A percentile compares a stretch with the other conserved stretches of the same genome.
Evolutionary conservation across 2,329 filamentous ascomycete genomes (phyloP).

Genomic region (Colletotrichum orchidophilum): DNA sequence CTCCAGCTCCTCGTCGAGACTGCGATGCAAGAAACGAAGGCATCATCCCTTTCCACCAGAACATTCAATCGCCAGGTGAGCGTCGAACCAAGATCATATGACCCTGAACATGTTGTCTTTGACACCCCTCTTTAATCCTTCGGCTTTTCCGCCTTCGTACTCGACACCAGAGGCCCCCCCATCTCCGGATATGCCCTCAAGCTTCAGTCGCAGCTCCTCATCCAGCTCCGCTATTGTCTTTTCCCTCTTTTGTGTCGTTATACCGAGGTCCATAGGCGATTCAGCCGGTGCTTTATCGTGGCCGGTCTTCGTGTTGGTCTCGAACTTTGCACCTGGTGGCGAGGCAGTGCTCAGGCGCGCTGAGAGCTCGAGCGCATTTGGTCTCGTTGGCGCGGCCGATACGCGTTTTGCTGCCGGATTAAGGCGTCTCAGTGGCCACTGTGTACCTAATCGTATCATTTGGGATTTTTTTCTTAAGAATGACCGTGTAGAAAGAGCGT

Average conservation of each 20-base stretch:
- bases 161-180: constrained; percentile 78
- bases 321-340: neutral
- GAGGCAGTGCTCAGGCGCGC: constrained; percentile 1
- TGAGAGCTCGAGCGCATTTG: neutral
- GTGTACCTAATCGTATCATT: neutral
- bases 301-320: neutral
- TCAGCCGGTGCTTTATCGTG: neutral
- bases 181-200: constrained; percentile 74
- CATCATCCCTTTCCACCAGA: neutral
- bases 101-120: constrained; percentile 82
- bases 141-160: constrained; percentile 78
- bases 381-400: neutral
- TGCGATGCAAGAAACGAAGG: no score
- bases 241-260: neutral
- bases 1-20: no score
- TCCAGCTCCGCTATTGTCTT: constrained; percentile 73
- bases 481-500: neutral
- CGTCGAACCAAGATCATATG: constrained; percentile 55
- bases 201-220: constrained; percentile 70
- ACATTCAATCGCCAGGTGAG: neutral
- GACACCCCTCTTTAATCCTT: constrained; percentile 77
- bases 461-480: neutral
- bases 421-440: neutral
- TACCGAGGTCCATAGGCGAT: neutral
- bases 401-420: neutral